Conservation (phyloP, 2,329 filamentous ascomycete genomes). For the Trematosphaeria pertusa region DNA sequence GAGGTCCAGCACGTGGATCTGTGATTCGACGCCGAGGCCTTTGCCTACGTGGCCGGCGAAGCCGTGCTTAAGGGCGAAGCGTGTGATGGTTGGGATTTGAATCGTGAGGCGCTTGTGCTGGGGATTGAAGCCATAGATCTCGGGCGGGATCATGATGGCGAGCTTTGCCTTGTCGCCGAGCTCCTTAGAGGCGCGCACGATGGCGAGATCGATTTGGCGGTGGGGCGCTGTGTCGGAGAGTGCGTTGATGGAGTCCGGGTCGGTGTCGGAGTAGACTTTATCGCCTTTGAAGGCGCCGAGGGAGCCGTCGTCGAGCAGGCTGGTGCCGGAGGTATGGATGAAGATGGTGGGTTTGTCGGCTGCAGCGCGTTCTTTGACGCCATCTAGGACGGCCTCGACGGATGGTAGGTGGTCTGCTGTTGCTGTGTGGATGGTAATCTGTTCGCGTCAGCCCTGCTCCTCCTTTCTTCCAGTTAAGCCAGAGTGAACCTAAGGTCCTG, state of each 20-base stretch:
- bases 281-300: constrained; percentile 37
- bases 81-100: constrained; percentile 56
- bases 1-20: constrained; percentile 58
- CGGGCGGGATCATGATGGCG: constrained; percentile 56
- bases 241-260: constrained; percentile 50
- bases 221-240: constrained; percentile 54
- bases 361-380: constrained; percentile 49
- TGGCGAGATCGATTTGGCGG: constrained; percentile 55
- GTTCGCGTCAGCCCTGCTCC: background rate
- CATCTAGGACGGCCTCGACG: constrained; percentile 54
- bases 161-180: constrained; percentile 53
- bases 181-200: constrained; percentile 46
- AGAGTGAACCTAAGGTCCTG: no score
- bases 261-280: constrained; percentile 54
- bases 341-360: constrained; percentile 50
- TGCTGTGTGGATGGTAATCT: constrained; percentile 55
- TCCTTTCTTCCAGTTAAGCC: background rate
- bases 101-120: constrained; percentile 53
- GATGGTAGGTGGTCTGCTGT: constrained; percentile 58
- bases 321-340: constrained; percentile 58
- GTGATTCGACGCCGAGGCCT: constrained; percentile 51
- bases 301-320: constrained; percentile 49
- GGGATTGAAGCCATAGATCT: constrained; percentile 56
- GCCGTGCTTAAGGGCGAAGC: constrained; percentile 58
- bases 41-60: constrained; percentile 55